Evolutionary conservation across 208 protist species (phyloP), one percentile per base, ranked within the genome.

Genomic region (Trypanosoma grayi): DNA sequence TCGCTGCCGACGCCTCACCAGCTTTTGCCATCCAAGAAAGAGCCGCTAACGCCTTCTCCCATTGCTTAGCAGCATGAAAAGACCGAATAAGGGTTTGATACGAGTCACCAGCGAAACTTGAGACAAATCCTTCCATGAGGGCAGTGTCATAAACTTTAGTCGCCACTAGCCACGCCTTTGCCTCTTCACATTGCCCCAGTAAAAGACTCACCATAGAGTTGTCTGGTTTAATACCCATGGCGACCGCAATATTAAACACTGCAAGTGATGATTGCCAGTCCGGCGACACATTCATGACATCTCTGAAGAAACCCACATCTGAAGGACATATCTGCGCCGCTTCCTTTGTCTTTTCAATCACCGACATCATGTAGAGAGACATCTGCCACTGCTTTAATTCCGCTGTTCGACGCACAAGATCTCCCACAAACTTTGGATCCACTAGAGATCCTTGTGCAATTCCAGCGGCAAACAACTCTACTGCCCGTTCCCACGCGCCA

Each of bases 21-120:
- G 79, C 82, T 59, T 87, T 86, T 13, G 55, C 60, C 87, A 94
- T 94, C 84, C 87, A 94, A 18, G 83, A 90, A 27, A 90, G 79
- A 39, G 87, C 87, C 60, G 87, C 66, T 34, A 94, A 60, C 34
- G 87, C 87, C 73, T 87, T 84, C 63, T 90, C 82, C 84, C 87
- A 94, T 71, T 90, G 83, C 59, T 70, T 82, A 39, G 62, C 65
- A 14, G 81, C 81, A 30, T 67, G 72, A 57, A 94, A 89, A 9
- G 87, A 79, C 1, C 81, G 81, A 50, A 94, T 55, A 31, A 94
- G 68, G 7, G 76, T 78, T 61, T 89, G 81, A 71, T 89, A 94
- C 4, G 76, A 84, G 8, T 67, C 66, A n/a, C 70, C 75, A 40
- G 69, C 70, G 30, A 90, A 73, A 48, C 73, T 80, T 39, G 79